Evolutionary conservation across 2,329 filamentous ascomycete species (phyloP).

Genomic region (Ophiosphaerella herpotricha): DNA sequence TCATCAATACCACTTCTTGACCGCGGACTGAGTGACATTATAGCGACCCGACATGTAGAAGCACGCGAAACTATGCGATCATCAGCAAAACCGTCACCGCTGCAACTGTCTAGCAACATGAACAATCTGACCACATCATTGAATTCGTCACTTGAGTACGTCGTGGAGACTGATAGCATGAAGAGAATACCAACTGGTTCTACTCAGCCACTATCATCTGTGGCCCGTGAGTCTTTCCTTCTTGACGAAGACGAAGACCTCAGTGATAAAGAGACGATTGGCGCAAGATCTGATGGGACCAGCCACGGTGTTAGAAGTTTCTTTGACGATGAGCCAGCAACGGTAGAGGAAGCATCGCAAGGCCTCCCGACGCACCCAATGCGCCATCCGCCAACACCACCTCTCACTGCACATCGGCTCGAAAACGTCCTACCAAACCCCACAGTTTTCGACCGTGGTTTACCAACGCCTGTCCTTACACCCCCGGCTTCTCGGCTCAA

Average conservation of each 20-base stretch:
- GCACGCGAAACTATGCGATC: constrained; percentile 54
- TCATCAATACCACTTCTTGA: constrained; percentile 78
- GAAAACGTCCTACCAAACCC: constrained; percentile 30
- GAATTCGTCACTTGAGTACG: constrained; percentile 56
- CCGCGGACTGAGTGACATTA: constrained; percentile 55
- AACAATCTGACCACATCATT: constrained; percentile 41
- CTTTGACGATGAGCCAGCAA: constrained; percentile 53
- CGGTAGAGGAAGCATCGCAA: constrained; percentile 38
- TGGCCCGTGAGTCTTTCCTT: constrained; percentile 52
- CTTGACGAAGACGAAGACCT: constrained; percentile 60
- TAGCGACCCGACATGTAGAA: constrained; percentile 16
- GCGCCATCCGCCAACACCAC: constrained; percentile 50
- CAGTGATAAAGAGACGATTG: constrained; percentile 60
- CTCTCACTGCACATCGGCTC: constrained; percentile 45
- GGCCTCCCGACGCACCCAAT: constrained; percentile 38
- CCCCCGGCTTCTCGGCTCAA: constrained; percentile 36
- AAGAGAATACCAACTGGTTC: constrained; percentile 52
- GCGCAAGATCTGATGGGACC: constrained; percentile 47
- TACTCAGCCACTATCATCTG: constrained; percentile 45
- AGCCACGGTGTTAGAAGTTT: constrained; percentile 53
- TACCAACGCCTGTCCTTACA: constrained; percentile 46
- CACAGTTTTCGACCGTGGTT: constrained; percentile 39
- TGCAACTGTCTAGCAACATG: constrained; percentile 31
- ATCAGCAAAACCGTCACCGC: constrained; percentile 46
- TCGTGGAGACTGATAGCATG: constrained; percentile 58